Conservation (phyloP, 148 eudicot species). For the Limonium bicolor region DNA sequence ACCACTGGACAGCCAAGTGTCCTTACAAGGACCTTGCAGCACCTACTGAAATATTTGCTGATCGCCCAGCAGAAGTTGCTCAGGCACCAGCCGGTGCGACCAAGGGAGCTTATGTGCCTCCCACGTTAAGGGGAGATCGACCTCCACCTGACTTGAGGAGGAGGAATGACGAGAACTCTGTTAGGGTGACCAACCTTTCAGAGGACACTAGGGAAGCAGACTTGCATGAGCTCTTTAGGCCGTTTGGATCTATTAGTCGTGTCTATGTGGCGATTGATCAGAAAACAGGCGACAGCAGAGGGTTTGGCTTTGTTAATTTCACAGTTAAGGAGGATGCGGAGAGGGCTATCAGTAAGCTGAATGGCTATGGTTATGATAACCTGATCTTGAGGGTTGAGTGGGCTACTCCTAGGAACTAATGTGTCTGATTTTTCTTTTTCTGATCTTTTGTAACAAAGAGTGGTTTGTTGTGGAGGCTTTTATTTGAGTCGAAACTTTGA, state of each 20-base stretch:
- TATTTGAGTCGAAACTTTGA: too few relatives aligned
- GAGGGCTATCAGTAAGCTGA: slow-evolving; percentile 76
- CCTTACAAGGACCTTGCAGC: slow-evolving; percentile 88
- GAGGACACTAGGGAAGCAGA: slow-evolving; percentile 94
- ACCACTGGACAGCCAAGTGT: slow-evolving; percentile 88
- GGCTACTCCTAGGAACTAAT: slow-evolving; percentile 55
- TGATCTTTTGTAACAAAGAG: too few relatives aligned
- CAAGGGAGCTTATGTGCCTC: slow-evolving; percentile 75
- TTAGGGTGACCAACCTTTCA: slow-evolving; percentile 81
- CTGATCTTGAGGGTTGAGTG: slow-evolving; percentile 89
- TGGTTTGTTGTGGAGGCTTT: too few relatives aligned
- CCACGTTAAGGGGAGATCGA: slow-evolving; percentile 58
- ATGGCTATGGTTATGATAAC: slow-evolving; percentile 96
- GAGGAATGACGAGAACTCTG: slow-evolving; percentile 90
- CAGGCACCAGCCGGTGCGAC: slow-evolving; percentile 14
- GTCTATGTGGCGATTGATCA: slow-evolving; percentile 93
- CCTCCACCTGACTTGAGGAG: slow-evolving; percentile 76
- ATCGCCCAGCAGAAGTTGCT: slow-evolving; percentile 41
- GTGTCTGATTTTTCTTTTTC: too few relatives aligned
- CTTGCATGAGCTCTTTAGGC: slow-evolving; percentile 70
- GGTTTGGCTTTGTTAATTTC: slow-evolving; percentile 82
- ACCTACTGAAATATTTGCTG: slow-evolving; percentile 29
- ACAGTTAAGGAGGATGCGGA: slow-evolving; percentile 75
- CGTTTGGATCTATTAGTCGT: slow-evolving; percentile 64
- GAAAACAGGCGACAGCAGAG: slow-evolving; percentile 84